These are phyloP conservation scores for Naganishia antarctica DNA, from an alignment of 768 basidiomycete species.

Conservation along the genomic window DNA sequence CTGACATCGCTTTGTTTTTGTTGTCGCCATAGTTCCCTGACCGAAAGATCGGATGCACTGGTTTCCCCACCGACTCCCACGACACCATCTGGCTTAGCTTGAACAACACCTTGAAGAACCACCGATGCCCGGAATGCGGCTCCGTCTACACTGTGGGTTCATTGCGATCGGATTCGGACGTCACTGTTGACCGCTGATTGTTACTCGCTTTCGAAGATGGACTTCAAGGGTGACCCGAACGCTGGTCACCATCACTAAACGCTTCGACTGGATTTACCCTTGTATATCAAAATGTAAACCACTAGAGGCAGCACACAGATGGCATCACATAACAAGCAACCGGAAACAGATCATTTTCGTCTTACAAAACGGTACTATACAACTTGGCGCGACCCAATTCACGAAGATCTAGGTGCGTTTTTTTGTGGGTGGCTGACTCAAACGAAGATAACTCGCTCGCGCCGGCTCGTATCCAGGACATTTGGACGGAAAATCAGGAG, in stretches of 20 bases:
- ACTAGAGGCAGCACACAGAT: slow-evolving; percentile 17
- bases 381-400: not conserved
- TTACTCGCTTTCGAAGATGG: slow-evolving; percentile 16
- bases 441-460: too few relatives aligned
- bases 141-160: slow-evolving; percentile 52
- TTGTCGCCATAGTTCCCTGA: slow-evolving; percentile 60
- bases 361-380: not conserved
- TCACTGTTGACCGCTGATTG: not conserved
- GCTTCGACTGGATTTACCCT: slow-evolving; percentile 21
- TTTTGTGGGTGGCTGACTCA: too few relatives aligned
- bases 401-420: too few relatives aligned
- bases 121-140: slow-evolving; percentile 87
- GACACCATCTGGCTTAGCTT: slow-evolving; percentile 78
- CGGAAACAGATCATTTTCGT: not conserved
- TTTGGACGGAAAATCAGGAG: too few relatives aligned
- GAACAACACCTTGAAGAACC: slow-evolving; percentile 57
- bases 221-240: slow-evolving; percentile 31
- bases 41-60: slow-evolving; percentile 90
- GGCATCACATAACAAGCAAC: slow-evolving; percentile 19
- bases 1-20: not conserved
- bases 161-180: not conserved
- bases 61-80: slow-evolving; percentile 89
- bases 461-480: too few relatives aligned
- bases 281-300: slow-evolving; percentile 20
- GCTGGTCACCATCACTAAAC: slow-evolving; percentile 30